phyloP scores from a whole-genome alignment of 75 land plant genomes.

The Chamaecyparis obtusa region DNA sequence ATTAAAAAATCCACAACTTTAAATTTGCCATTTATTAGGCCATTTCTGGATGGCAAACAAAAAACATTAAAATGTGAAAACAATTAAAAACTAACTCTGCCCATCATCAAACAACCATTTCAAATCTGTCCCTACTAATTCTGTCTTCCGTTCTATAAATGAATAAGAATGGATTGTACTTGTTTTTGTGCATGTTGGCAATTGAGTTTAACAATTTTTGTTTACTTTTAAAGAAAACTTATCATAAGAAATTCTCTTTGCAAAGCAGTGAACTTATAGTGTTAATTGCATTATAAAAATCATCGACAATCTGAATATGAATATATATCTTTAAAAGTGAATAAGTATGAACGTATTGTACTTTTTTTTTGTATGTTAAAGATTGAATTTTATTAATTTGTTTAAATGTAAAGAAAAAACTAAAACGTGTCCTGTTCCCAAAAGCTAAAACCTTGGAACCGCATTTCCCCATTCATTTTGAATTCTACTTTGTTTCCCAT shows the following conservation, averaged over 20 bases:
- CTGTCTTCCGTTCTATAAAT: background rate
- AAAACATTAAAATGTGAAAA: background rate
- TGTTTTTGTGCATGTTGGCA: background rate
- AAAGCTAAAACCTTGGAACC: too few relatives aligned
- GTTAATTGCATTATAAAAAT: background rate
- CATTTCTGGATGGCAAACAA: background rate
- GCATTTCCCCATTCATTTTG: background rate
- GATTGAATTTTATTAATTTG: background rate
- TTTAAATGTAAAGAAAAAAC: too few relatives aligned
- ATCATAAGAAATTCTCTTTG: background rate
- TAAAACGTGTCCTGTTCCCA: background rate
- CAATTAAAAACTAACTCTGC: background rate
- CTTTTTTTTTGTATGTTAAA: background rate
- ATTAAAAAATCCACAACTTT: background rate
- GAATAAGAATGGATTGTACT: background rate
- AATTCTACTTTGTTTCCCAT: background rate
- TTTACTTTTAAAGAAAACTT: too few relatives aligned
- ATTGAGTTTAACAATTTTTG: too few relatives aligned
- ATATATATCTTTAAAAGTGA: background rate
- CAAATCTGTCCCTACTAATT: background rate
- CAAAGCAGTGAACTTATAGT: background rate
- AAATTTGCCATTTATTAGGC: background rate
- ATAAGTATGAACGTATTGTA: background rate
- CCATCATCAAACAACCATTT: background rate
- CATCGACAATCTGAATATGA: too few relatives aligned